Evolutionary conservation across 306 rosid genomes (phyloP).

Genomic region (Vachellia collinsii): DNA sequence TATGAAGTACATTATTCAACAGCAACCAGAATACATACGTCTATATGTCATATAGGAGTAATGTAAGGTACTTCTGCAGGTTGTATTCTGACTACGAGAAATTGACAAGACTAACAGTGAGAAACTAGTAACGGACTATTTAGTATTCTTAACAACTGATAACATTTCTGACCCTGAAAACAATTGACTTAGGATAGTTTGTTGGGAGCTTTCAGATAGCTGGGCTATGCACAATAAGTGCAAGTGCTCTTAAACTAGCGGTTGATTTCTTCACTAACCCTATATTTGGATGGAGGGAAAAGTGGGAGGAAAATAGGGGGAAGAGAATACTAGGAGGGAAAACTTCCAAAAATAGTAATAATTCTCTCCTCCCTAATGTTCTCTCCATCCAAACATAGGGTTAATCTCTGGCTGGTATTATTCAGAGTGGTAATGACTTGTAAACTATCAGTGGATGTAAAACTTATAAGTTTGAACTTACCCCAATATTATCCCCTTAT

Average conservation of each 20-base stretch:
- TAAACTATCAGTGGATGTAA: neutral
- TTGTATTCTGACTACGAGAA: neutral
- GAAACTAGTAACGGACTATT: neutral
- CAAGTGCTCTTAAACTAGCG: slow-evolving; percentile 17
- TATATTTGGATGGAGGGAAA: too few species aligned
- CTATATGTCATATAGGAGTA: neutral
- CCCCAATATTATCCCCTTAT: slow-evolving; percentile 1
- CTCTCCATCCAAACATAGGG: too few species aligned
- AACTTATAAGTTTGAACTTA: neutral
- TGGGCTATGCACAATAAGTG: slow-evolving; percentile 23
- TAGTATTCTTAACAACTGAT: neutral
- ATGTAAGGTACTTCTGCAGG: neutral
- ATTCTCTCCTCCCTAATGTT: too few species aligned
- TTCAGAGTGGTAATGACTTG: slow-evolving; percentile 17
- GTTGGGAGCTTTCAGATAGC: slow-evolving; percentile 1
- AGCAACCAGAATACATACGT: neutral
- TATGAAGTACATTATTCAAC: neutral
- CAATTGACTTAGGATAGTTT: neutral
- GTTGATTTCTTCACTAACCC: slow-evolving; percentile 12
- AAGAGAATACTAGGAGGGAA: too few species aligned
- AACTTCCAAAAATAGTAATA: too few species aligned
- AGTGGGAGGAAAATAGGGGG: too few species aligned
- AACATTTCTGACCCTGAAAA: neutral
- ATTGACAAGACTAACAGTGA: neutral
- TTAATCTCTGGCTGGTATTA: slow-evolving; percentile 16